Evolutionary conservation across 495 filamentous ascomycete genomes (phyloP).

Genomic region (Hypomontagnella submonticulosa): DNA sequence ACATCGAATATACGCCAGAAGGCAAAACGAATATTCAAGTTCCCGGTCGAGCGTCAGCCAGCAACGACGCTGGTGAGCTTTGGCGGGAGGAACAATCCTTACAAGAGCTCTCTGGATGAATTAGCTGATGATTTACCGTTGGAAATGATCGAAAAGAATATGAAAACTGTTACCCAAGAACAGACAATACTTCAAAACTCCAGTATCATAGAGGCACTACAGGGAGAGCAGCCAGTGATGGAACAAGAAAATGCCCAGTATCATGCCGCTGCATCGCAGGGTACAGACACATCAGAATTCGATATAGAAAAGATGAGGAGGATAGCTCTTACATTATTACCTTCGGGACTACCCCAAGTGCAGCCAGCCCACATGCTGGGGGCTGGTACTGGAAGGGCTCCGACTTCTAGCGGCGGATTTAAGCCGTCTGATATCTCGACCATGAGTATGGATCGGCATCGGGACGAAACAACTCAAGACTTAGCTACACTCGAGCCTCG

Average conservation of each 20-base stretch:
- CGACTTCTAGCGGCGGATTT: no score
- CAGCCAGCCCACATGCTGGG: no score
- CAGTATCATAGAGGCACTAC: not conserved
- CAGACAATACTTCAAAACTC: not conserved
- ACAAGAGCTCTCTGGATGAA: conserved; percentile 18
- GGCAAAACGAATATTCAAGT: conserved; percentile 10
- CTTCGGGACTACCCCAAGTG: not conserved
- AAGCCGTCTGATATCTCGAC: not conserved
- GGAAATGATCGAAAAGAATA: conserved; percentile 21
- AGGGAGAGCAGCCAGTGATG: no score
- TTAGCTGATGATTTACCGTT: conserved; percentile 7
- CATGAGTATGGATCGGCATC: conserved; percentile 8
- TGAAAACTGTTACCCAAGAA: not conserved
- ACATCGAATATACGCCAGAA: conserved; percentile 11
- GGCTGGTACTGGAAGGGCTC: no score
- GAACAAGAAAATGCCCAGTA: not conserved
- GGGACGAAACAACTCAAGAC: not conserved
- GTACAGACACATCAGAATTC: no score
- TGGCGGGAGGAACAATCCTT: conserved; percentile 20
- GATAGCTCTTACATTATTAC: not conserved
- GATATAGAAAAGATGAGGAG: not conserved
- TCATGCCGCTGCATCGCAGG: not conserved
- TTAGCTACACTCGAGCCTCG: not conserved
- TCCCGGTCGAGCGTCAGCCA: conserved; percentile 6
- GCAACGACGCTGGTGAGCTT: conserved; percentile 27